These are phyloP conservation scores for Allantophomopsis cytisporea DNA, from an alignment of 2,329 filamentous ascomycete species.

Conservation along the genomic window DNA sequence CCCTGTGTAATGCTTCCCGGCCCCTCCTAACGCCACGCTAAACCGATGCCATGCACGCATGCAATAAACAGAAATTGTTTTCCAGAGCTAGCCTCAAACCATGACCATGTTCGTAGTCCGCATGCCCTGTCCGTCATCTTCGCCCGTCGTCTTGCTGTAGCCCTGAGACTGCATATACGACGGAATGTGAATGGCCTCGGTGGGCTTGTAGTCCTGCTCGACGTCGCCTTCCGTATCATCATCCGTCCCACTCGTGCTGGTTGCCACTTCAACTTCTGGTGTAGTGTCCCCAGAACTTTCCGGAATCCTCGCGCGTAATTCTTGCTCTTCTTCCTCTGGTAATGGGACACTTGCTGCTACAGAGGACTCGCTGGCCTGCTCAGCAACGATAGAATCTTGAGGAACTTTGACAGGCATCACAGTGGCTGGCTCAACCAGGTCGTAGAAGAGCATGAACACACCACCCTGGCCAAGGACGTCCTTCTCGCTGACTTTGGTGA, in stretches of 20 bases:
- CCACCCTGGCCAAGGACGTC: conserved; percentile 61
- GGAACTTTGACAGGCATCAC: not conserved
- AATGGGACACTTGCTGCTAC: not conserved
- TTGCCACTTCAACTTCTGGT: conserved; percentile 8
- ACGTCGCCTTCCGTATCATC: conserved; percentile 7
- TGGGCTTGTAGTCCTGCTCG: conserved; percentile 9
- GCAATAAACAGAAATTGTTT: too few relatives aligned
- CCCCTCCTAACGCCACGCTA: too few relatives aligned
- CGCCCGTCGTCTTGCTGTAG: conserved; percentile 5
- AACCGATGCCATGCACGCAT: too few relatives aligned
- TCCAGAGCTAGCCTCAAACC: conserved; percentile 6
- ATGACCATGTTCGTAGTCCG: conserved; percentile 10
- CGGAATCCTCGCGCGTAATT: not conserved
- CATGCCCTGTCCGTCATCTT: conserved; percentile 4
- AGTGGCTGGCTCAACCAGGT: conserved; percentile 42
- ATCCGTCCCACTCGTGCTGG: conserved; percentile 11
- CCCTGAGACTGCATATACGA: conserved; percentile 10
- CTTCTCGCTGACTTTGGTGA: conserved; percentile 59
- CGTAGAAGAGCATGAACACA: conserved; percentile 97
- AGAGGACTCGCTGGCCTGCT: not conserved
- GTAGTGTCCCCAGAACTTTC: not conserved
- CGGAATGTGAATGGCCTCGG: conserved; percentile 14
- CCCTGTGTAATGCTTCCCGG: too few relatives aligned
- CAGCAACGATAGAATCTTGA: not conserved
- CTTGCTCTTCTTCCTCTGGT: not conserved